A percentile compares a stretch with the other conserved stretches of the same genome.
phyloP scores from a whole-genome alignment of 306 rosid species.

The Medicago ruthenica region DNA sequence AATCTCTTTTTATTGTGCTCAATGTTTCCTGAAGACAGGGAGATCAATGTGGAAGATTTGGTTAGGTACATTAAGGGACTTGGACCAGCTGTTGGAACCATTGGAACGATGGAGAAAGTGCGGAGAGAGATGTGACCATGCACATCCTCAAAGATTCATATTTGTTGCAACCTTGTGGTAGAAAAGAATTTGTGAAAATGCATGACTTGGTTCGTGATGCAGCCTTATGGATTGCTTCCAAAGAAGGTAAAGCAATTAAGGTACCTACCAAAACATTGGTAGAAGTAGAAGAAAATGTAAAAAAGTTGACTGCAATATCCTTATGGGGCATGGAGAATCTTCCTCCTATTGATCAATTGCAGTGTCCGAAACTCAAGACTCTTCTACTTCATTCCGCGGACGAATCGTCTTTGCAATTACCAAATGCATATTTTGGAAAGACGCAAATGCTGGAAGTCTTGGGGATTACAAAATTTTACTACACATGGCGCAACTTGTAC shows the following conservation, averaged over 20 bases:
- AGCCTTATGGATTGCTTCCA: conserved; percentile 26
- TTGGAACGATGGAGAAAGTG: neutral
- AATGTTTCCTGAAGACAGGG: conserved; percentile 37
- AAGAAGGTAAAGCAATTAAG: neutral
- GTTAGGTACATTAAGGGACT: neutral
- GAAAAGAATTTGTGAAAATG: conserved; percentile 27
- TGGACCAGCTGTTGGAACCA: neutral
- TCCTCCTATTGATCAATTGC: neutral
- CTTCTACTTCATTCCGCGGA: neutral
- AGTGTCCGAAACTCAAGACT: conserved; percentile 7
- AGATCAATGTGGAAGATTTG: conserved; percentile 30
- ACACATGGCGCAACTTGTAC: neutral
- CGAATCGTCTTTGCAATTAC: conserved; percentile 18
- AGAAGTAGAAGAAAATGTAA: neutral
- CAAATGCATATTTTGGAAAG: conserved; percentile 21
- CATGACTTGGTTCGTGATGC: conserved; percentile 19
- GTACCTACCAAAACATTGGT: neutral
- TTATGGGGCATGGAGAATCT: neutral
- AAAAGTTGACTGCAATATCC: conserved; percentile 18
- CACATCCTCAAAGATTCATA: conserved; percentile 16
- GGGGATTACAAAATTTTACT: conserved; percentile 5
- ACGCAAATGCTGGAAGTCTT: conserved; percentile 26
- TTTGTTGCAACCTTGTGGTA: neutral
- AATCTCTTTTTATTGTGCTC: conserved; percentile 30
- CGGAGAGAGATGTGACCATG: conserved; percentile 25